Evolutionary conservation across 1,284 basidiomycete species (phyloP).

Genomic region (Agaricales sp.): DNA sequence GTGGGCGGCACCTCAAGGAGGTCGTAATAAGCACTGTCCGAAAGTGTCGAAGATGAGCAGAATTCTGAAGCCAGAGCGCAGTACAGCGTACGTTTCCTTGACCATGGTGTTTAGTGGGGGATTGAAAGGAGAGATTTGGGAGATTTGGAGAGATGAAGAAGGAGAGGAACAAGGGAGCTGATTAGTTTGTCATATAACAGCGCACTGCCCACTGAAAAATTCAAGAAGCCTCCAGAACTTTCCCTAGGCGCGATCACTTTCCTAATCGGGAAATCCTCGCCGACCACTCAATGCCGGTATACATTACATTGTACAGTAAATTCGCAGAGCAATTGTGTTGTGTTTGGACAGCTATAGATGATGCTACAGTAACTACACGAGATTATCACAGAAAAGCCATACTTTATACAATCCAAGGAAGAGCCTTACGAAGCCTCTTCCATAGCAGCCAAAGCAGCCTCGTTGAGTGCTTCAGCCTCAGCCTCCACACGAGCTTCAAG

Average conservation of each 20-base stretch:
- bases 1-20: constrained; percentile 72
- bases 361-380: not conserved
- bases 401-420: not conserved
- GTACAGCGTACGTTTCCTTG: constrained; percentile 48
- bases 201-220: not conserved
- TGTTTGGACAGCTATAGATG: not conserved
- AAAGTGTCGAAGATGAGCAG: constrained; percentile 8
- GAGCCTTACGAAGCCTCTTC: not conserved
- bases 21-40: constrained; percentile 83
- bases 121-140: constrained; percentile 9
- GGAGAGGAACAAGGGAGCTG: constrained; percentile 12
- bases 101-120: constrained; percentile 40
- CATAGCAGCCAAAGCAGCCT: constrained; percentile 56
- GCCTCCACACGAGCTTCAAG: constrained; percentile 71
- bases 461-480: constrained; percentile 77
- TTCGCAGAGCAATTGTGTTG: too few relatives aligned
- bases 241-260: not conserved
- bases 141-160: constrained; percentile 13
- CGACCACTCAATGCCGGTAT: too few relatives aligned
- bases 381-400: not conserved
- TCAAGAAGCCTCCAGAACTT: constrained; percentile 2
- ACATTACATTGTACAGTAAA: too few relatives aligned
- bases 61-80: constrained; percentile 4
- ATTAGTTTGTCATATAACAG: not conserved
- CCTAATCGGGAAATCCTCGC: not conserved